These are phyloP conservation scores for Dendrothele bispora DNA, from an alignment of 768 basidiomycete species.

Conservation along the genomic window DNA sequence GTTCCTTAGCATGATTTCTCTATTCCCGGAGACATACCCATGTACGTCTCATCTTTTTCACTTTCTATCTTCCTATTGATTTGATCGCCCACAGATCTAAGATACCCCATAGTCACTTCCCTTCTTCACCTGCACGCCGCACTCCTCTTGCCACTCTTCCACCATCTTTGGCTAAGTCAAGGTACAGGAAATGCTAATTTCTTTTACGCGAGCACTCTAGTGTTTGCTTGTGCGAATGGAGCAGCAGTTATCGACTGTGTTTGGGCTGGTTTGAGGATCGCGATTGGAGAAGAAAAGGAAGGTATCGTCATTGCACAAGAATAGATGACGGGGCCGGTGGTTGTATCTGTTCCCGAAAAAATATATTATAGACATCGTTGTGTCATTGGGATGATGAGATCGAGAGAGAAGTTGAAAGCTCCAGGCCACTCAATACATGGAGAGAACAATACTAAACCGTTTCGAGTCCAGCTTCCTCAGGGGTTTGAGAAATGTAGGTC, in stretches of 20 bases:
- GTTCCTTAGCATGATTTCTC: constrained; percentile 74
- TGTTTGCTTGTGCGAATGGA: constrained; percentile 87
- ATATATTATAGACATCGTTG: too few species aligned
- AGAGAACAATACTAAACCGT: too few species aligned
- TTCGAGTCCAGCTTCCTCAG: too few species aligned
- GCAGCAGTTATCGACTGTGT: constrained; percentile 80
- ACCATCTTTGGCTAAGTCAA: constrained; percentile 86
- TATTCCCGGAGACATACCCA: constrained; percentile 84
- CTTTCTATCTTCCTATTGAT: neutral
- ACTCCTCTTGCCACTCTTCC: constrained; percentile 86
- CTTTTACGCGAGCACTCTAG: constrained; percentile 94
- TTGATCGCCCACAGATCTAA: constrained; percentile 68
- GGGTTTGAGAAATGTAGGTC: too few species aligned
- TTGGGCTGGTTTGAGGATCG: constrained; percentile 79
- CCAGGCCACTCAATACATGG: too few species aligned
- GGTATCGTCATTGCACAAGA: constrained; percentile 62
- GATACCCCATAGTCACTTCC: constrained; percentile 80
- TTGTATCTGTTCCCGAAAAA: too few species aligned
- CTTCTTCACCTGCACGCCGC: constrained; percentile 83
- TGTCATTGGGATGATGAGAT: too few species aligned
- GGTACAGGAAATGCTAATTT: constrained; percentile 98
- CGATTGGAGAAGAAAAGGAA: constrained; percentile 56
- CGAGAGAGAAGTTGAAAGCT: too few species aligned
- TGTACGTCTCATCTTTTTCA: constrained; percentile 49
- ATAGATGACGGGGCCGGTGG: too few species aligned